Base-by-base conservation (phyloP, 2,329 filamentous ascomycete species). In the Botrytis galanthina region DNA sequence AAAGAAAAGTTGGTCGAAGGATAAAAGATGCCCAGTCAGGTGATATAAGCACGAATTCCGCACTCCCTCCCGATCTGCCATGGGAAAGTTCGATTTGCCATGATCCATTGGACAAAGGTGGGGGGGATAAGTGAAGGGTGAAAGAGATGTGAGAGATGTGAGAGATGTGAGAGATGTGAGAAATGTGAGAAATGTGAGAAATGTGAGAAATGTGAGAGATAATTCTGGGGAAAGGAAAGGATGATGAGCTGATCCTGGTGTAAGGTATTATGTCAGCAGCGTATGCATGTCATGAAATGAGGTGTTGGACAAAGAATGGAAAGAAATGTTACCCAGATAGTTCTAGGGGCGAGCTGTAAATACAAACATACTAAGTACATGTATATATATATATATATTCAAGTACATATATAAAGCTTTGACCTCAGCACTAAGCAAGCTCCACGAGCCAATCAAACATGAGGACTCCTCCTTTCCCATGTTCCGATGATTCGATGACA, bases 21-120 rank as follows among this genome's bases (percentile, higher is more conserved):
- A 37, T 37, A 6, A 62, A 62, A 39, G 59, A 61, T 61, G 60
- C 22, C 22, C 12, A 16, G 22, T 61, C 59, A n/a, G 59, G 59
- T 61, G 59, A 61, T 61, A 4, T 61, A 61, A 61, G 59, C 59
- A 16, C 14, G 1, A 8, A 61, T 10, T 54, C 48, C 48, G 48
- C 48, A 51, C 48, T 6, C 46, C 29, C 57, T 60, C 32, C 22
- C 59, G 59, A 61, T 61, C 59, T 39, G n/a, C 20, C 32, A 61
- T 61, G 59, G 35, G 59, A 37, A 37, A 37, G 32, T 61, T 61
- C 35, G 59, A 61, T 61, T 61, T 61, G 59, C 59, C 59, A 61
- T 61, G 59, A 7, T n/a, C 26, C 14, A 54, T 26, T n/a, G 26
- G 20, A 3, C 5, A 37, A 37, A 26, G 22, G 59, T 61, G 59